phyloP scores from a whole-genome alignment of 2,329 filamentous ascomycete genomes.

The Aspergillus cejpii region DNA sequence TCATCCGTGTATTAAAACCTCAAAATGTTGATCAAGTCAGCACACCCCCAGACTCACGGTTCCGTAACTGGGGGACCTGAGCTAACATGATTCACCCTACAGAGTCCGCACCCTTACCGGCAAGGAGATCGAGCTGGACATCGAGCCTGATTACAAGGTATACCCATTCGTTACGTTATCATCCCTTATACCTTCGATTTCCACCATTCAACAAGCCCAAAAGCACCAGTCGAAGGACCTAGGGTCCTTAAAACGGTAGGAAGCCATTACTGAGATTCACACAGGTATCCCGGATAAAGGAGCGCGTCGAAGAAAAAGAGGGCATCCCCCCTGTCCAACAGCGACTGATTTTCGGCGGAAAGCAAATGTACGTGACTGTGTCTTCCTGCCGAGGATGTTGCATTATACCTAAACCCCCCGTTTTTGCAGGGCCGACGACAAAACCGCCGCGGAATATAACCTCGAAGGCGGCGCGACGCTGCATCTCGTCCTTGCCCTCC shows the following conservation, averaged over 20 bases:
- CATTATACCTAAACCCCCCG: slow-evolving; percentile 2
- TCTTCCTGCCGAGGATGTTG: not conserved
- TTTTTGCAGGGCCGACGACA: slow-evolving; percentile 74
- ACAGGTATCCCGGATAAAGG: slow-evolving; percentile 92
- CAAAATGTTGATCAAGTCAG: slow-evolving; percentile 50
- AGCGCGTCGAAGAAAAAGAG: slow-evolving; percentile 98
- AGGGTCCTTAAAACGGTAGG: no score
- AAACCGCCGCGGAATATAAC: slow-evolving; percentile 81
- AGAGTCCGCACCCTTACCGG: slow-evolving; percentile 97
- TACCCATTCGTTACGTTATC: not conserved
- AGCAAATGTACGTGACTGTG: slow-evolving; percentile 71
- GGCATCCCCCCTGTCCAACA: slow-evolving; percentile 97
- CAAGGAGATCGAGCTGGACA: slow-evolving; percentile 98
- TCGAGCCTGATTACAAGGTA: slow-evolving; percentile 90
- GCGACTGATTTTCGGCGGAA: slow-evolving; percentile 89
- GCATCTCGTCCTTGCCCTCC: slow-evolving; percentile 88
- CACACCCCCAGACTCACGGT: slow-evolving; percentile 5
- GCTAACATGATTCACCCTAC: slow-evolving; percentile 5
- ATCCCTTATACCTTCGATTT: not conserved
- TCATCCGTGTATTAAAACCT: not conserved
- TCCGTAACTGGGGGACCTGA: no score
- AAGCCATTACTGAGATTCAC: not conserved
- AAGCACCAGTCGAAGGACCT: no score
- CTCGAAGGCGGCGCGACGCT: slow-evolving; percentile 89
- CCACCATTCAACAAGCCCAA: not conserved